Evolutionary conservation across 1,284 basidiomycete species (phyloP).

Genomic region (Cutaneotrichosporon cavernicola): DNA sequence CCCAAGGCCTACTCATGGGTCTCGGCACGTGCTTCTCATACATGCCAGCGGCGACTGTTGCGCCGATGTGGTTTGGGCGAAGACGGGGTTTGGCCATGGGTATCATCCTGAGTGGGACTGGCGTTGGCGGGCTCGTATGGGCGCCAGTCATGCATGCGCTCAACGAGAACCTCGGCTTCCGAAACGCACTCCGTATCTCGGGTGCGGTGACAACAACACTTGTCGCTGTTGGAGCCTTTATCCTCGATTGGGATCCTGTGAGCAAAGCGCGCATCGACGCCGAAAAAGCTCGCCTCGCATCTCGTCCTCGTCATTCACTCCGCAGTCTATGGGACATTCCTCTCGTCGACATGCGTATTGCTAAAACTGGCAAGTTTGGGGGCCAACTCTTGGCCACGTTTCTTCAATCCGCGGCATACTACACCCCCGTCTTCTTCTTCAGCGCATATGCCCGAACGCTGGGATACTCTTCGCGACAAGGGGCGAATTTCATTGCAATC

Average conservation of each 20-base stretch:
- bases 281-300: conserved; percentile 13
- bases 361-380: conserved; percentile 26
- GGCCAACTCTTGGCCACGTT: conserved; percentile 28
- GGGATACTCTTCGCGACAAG: conserved; percentile 23
- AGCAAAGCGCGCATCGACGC: conserved; percentile 24
- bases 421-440: conserved; percentile 42
- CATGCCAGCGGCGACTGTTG: conserved; percentile 36
- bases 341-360: conserved; percentile 36
- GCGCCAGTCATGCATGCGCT: conserved; percentile 33
- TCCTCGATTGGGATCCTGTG: conserved; percentile 36
- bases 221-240: conserved; percentile 17
- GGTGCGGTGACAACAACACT: conserved; percentile 26
- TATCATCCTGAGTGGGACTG: conserved; percentile 39
- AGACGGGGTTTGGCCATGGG: conserved; percentile 39
- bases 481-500: conserved; percentile 38
- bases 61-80: conserved; percentile 35
- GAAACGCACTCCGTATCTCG: conserved; percentile 31
- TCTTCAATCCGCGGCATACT: conserved; percentile 37
- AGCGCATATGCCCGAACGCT: conserved; percentile 37
- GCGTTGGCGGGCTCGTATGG: conserved; percentile 39
- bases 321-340: conserved; percentile 25
- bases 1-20: conserved; percentile 36
- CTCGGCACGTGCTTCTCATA: conserved; percentile 37
- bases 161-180: conserved; percentile 29
- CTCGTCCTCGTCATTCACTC: not conserved